A percentile compares a stretch with the other conserved stretches of the same genome.
Conservation (phyloP, 139 green algal genomes). For the Pseudopediastrum boryanum region DNA sequence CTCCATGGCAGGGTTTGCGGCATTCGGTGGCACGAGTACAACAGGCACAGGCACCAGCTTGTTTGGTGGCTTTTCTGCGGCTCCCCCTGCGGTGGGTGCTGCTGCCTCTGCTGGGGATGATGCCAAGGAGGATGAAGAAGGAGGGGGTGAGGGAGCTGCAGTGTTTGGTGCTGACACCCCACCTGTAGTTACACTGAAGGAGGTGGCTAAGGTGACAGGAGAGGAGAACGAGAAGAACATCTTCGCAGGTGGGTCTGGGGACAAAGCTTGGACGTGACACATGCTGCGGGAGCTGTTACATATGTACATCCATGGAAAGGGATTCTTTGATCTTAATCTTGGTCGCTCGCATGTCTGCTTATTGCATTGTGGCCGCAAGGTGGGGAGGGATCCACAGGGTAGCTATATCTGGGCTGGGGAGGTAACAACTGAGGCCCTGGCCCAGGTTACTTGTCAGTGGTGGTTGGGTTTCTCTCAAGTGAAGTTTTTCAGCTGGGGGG, state of each 20-base stretch:
- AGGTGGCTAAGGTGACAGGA: constrained; percentile 64
- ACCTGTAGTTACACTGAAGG: constrained; percentile 47
- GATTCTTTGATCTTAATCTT: no score
- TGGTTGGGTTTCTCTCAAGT: no score
- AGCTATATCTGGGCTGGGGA: background rate
- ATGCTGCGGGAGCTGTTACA: background rate
- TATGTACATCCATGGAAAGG: no score
- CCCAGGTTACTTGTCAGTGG: no score
- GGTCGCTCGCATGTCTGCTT: background rate
- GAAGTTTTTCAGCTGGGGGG: no score
- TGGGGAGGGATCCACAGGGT: background rate
- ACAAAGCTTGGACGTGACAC: background rate
- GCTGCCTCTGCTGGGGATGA: background rate
- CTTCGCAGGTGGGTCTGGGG: constrained; percentile 52
- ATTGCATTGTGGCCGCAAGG: background rate
- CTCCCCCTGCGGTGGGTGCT: constrained; percentile 3
- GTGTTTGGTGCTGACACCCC: constrained; percentile 17
- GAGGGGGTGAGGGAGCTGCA: constrained; percentile 4
- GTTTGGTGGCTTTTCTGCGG: background rate
- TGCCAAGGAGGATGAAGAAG: background rate
- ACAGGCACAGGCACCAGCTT: constrained; percentile 14
- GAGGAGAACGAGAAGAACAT: constrained; percentile 77
- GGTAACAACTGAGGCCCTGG: background rate
- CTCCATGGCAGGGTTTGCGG: background rate
- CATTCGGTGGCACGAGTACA: constrained; percentile 40